These are phyloP conservation scores for Penicillium palitans DNA, from an alignment of 2,329 filamentous ascomycete genomes.

Conservation along the genomic window DNA sequence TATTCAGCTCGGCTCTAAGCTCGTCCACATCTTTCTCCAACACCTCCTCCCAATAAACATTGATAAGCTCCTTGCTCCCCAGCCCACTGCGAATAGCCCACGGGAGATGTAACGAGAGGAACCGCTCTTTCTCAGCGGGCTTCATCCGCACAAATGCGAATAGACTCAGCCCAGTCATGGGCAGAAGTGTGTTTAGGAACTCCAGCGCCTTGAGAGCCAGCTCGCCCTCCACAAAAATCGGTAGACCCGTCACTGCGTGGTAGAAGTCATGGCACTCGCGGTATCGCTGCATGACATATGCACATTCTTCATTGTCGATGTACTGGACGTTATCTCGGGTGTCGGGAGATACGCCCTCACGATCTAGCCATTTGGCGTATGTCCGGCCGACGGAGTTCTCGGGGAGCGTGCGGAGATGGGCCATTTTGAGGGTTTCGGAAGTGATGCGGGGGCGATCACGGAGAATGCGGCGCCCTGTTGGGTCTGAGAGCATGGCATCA, in stretches of 20 bases:
- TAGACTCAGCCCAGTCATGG: conserved; percentile 89
- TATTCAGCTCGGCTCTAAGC: conserved; percentile 71
- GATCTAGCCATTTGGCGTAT: conserved; percentile 89
- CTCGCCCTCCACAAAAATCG: conserved; percentile 91
- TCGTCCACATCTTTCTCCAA: conserved; percentile 79
- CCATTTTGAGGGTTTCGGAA: conserved; percentile 67
- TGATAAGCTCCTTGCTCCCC: conserved; percentile 76
- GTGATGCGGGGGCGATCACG: conserved; percentile 86
- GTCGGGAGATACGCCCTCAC: conserved; percentile 89
- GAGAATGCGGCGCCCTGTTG: conserved; percentile 87
- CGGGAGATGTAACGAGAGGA: conserved; percentile 68
- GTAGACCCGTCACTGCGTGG: conserved; percentile 88
- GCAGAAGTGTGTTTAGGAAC: conserved; percentile 88
- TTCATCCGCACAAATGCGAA: conserved; percentile 69
- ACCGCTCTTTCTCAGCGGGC: conserved; percentile 62
- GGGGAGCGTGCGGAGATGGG: conserved; percentile 70
- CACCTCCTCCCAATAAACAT: conserved; percentile 97
- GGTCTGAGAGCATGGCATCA: conserved; percentile 80
- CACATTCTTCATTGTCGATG: conserved; percentile 92
- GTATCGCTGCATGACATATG: conserved; percentile 98
- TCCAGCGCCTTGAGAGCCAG: conserved; percentile 97
- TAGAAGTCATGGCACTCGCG: conserved; percentile 98
- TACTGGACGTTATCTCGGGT: conserved; percentile 80
- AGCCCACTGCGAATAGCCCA: conserved; percentile 89
- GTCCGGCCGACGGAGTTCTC: conserved; percentile 73